These are phyloP conservation scores for Salinomyces thailandicus DNA, from an alignment of 2,329 filamentous ascomycete species.

Conservation along the genomic window DNA sequence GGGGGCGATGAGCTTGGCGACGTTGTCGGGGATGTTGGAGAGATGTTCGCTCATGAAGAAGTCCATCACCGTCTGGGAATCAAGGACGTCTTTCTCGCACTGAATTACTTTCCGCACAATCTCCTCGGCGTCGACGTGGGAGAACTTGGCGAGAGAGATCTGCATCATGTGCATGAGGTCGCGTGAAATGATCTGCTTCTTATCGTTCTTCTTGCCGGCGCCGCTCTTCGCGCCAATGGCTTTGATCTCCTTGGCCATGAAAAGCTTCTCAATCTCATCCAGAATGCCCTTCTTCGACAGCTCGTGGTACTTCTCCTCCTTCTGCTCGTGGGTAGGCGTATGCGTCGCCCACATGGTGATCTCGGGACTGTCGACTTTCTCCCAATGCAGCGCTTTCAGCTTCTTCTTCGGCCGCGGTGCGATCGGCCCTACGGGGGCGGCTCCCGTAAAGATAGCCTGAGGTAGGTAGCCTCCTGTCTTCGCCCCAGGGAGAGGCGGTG, in stretches of 20 bases:
- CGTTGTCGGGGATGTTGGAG: conserved; percentile 85
- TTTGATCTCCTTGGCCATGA: conserved; percentile 95
- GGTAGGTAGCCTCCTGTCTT: conserved; percentile 63
- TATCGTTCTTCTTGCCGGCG: conserved; percentile 70
- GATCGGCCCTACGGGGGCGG: conserved; percentile 57
- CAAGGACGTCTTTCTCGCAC: conserved; percentile 78
- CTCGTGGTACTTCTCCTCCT: conserved; percentile 92
- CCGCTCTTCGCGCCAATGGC: conserved; percentile 57
- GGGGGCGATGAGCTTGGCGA: conserved; percentile 79
- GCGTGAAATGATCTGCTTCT: conserved; percentile 91
- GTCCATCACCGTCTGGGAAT: conserved; percentile 89
- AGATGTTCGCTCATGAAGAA: conserved; percentile 89
- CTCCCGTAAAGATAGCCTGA: conserved; percentile 47
- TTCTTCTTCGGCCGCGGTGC: conserved; percentile 95
- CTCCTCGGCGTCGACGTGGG: conserved; percentile 70
- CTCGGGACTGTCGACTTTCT: conserved; percentile 88
- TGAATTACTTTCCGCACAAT: conserved; percentile 90
- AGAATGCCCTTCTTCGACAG: conserved; percentile 89
- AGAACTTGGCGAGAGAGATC: conserved; percentile 90
- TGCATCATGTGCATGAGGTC: conserved; percentile 85
- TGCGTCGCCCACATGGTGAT: conserved; percentile 89
- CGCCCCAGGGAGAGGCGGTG: conserved; percentile 48
- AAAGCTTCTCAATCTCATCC: conserved; percentile 94
- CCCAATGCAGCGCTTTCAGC: conserved; percentile 98
- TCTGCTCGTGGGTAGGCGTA: conserved; percentile 72